Evolutionary conservation across 2,329 filamentous ascomycete genomes (phyloP), one percentile per base, ranked within the genome.

Genomic region (Periconia sp.): DNA sequence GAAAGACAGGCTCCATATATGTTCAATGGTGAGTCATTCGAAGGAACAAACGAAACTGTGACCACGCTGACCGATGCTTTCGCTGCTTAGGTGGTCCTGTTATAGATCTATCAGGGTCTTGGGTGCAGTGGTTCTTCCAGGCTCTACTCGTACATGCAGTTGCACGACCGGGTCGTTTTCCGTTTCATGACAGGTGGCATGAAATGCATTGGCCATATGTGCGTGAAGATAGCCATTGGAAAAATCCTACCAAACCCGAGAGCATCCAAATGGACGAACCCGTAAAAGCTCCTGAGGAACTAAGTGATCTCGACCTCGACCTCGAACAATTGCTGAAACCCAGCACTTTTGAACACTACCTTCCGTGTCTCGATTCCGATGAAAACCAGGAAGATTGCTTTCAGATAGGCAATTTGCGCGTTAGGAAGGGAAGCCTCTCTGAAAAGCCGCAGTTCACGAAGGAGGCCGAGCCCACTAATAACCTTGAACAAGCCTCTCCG

Each of bases 201-300:
- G 43, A 45, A 20, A 45, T 27, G 18, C 17, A 13, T 27, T 45
- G 30, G 19, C 43, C 43, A 45, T 45, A 30, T 17, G 43, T 45
- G 43, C 43, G 43, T 45, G 43, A 45, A 45, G 43, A 45, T 45
- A 45, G 43, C 43, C 43, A 45, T 30, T 45, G 43, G 43, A 45
- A 45, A 45, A 20, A 30, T 27, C 43, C 43, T 45, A 20, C 19
- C 43, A 23, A 27, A 27, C 43, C 43, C 30, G 43, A 27, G 43
- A 45, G 8, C 43, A 23, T 30, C 43, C 43, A 45, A 45, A 19
- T 45, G 23, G 43, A 23, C 43, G 43, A 31, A 45, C 30, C 13
- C 43, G 43, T 27, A 45, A 45, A 19, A 17, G 30, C 18, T 13
- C 15, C 33, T 11, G 15, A 5, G 33, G 10, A 11, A 37, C 13